A percentile compares a stretch with the other conserved stretches of the same genome.
These are phyloP conservation scores for Chenopodium formosanum DNA, from an alignment of 148 eudicot genomes.

Conservation along the genomic window DNA sequence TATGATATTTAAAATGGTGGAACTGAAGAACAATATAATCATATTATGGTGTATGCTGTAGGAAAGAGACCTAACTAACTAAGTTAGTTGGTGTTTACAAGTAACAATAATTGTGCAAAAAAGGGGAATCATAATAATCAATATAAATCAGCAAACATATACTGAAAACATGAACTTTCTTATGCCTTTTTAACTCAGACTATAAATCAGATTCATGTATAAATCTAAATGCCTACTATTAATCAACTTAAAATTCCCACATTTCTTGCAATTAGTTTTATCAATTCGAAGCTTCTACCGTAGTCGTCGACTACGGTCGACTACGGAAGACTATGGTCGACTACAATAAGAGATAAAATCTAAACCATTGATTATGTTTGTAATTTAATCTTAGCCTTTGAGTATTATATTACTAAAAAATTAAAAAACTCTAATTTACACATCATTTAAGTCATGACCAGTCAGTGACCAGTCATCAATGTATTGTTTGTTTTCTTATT, in stretches of 20 bases:
- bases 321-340: too few species aligned
- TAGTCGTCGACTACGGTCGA: too few species aligned
- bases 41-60: background rate
- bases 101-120: background rate
- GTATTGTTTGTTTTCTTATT: too few species aligned
- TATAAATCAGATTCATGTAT: constrained; percentile 7
- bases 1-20: constrained; percentile 14
- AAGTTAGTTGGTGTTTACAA: background rate
- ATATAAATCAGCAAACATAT: constrained; percentile 8
- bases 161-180: background rate
- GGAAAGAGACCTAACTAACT: too few species aligned
- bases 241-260: constrained; percentile 7
- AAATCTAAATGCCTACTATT: background rate
- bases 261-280: background rate
- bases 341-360: too few species aligned
- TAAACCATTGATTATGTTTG: too few species aligned
- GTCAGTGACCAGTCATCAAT: too few species aligned
- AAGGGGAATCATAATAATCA: background rate
- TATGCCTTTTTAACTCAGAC: background rate
- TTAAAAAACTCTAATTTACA: too few species aligned
- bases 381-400: too few species aligned
- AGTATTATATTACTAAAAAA: too few species aligned
- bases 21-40: background rate
- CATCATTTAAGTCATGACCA: too few species aligned
- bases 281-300: too few species aligned